Conservation (phyloP, 1,139 yeast species). For the Suhomyces choctaworum region DNA sequence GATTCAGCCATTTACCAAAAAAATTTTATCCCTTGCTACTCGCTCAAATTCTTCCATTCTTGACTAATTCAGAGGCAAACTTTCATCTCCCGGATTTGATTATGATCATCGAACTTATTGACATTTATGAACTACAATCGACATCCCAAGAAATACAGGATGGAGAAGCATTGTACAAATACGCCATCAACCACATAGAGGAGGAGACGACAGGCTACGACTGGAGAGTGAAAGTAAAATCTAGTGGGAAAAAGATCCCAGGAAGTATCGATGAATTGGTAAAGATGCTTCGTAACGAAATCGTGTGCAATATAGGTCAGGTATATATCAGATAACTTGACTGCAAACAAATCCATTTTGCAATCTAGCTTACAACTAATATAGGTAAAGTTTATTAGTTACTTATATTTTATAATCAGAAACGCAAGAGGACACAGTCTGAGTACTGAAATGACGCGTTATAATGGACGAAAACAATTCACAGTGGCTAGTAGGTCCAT, state of each 20-base stretch:
- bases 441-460: too few relatives aligned
- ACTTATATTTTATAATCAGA: slow-evolving; percentile 11
- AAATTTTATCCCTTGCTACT: slow-evolving; percentile 54
- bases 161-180: slow-evolving; percentile 35
- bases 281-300: slow-evolving; percentile 32
- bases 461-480: too few relatives aligned
- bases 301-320: slow-evolving; percentile 39
- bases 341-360: too few relatives aligned
- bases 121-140: slow-evolving; percentile 42
- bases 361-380: too few relatives aligned
- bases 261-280: slow-evolving; percentile 25
- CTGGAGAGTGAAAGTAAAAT: slow-evolving; percentile 35
- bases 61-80: slow-evolving; percentile 25
- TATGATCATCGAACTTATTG: slow-evolving; percentile 48
- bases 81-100: slow-evolving; percentile 48
- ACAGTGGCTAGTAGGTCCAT: background rate
- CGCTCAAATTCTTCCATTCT: slow-evolving; percentile 50
- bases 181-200: slow-evolving; percentile 29
- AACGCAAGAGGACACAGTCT: slow-evolving; percentile 2
- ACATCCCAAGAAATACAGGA: slow-evolving; percentile 27
- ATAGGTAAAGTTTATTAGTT: slow-evolving; percentile 11
- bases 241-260: slow-evolving; percentile 24
- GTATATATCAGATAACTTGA: slow-evolving; percentile 35
- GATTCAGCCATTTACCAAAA: slow-evolving; percentile 65
- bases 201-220: slow-evolving; percentile 24